A percentile compares a stretch with the other conserved stretches of the same genome.
Evolutionary conservation across 164 flowering plant genomes (phyloP).

Genomic region (Cinnamomum chago): DNA sequence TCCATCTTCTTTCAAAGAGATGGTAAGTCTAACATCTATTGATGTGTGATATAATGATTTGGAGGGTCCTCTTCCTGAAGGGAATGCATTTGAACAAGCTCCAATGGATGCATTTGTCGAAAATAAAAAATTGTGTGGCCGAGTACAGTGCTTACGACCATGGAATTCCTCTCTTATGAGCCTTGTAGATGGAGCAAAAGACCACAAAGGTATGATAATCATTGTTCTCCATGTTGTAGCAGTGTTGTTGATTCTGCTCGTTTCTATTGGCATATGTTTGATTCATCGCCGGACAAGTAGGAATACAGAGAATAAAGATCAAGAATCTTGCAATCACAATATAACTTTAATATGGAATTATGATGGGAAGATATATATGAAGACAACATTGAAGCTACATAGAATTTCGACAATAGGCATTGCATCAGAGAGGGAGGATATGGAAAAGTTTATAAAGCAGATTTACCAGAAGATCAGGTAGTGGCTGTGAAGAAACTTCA

Average conservation of each 20-base stretch:
- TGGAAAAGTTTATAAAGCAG: conserved; percentile 16
- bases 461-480: conserved; percentile 14
- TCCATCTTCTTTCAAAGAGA: conserved; percentile 2
- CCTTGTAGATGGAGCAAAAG: not conserved
- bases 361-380: conserved; percentile 8
- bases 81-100: not conserved
- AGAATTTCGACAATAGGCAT: not conserved
- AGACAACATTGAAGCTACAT: conserved; percentile 5
- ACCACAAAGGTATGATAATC: not conserved
- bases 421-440: conserved; percentile 9
- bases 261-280: not conserved
- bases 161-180: not conserved
- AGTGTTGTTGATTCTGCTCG: not conserved
- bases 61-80: conserved; percentile 4
- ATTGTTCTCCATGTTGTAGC: not conserved
- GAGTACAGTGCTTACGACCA: not conserved
- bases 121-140: conserved; percentile 5
- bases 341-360: conserved; percentile 6
- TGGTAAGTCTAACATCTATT: not conserved
- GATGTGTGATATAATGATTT: conserved; percentile 2
- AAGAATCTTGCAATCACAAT: not conserved
- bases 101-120: not conserved
- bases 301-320: not conserved
- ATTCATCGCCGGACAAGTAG: not conserved
- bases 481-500: conserved; percentile 25